Conservation (phyloP, 2,329 filamentous ascomycete species). For the Cladophialophora chaetospira region DNA sequence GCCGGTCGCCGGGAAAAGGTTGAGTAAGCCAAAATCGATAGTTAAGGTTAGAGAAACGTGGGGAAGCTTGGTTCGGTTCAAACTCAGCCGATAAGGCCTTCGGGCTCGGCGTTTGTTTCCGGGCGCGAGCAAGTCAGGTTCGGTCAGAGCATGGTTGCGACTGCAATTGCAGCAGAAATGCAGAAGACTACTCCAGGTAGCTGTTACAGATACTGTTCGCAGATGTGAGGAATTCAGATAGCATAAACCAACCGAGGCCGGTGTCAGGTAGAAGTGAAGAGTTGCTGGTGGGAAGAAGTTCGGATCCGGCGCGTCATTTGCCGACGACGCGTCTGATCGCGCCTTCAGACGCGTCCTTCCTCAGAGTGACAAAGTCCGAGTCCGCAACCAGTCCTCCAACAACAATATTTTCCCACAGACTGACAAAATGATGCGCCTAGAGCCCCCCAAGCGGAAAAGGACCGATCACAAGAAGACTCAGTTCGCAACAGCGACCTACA, state of each 20-base stretch:
- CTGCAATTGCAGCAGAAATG: no score
- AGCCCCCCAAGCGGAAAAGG: conserved; percentile 70
- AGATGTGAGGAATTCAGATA: no score
- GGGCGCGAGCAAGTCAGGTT: no score
- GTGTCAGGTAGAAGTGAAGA: no score
- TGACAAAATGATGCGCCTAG: conserved; percentile 48
- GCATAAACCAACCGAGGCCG: no score
- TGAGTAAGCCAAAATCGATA: no score
- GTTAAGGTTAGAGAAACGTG: no score
- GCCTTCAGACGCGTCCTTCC: background rate
- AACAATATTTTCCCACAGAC: background rate
- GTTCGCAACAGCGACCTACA: conserved; percentile 75
- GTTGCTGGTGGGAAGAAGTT: background rate
- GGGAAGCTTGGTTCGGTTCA: background rate
- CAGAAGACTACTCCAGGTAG: no score
- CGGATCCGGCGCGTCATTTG: background rate
- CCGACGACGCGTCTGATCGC: background rate
- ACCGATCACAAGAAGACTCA: conserved; percentile 83
- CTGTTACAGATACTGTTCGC: no score
- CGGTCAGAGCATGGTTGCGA: no score
- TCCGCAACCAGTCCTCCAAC: background rate
- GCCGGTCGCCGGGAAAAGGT: conserved; percentile 1
- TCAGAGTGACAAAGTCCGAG: background rate
- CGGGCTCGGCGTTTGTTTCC: no score
- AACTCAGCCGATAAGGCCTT: conserved; percentile 4